Evolutionary conservation across 768 basidiomycete species (phyloP).

Genomic region (Piloderma croceum): DNA sequence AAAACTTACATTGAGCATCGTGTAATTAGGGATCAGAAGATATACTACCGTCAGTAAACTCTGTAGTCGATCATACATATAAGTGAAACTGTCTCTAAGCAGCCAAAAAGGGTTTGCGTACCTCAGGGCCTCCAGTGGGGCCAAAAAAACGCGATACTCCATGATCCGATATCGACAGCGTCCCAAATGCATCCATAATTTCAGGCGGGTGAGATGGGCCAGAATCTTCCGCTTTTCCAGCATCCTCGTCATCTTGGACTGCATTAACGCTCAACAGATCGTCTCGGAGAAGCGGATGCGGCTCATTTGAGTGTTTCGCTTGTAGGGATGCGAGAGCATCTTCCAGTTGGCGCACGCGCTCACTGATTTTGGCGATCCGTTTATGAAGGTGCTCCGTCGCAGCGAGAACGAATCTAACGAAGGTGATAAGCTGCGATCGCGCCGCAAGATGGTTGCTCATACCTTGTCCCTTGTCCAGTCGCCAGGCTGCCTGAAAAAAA

Average conservation of each 20-base stretch:
- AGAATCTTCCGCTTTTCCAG: constrained; percentile 17
- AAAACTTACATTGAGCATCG: neutral
- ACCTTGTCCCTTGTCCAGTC: constrained; percentile 77
- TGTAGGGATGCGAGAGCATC: constrained; percentile 53
- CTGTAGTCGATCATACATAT: too few relatives aligned
- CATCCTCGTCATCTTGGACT: constrained; percentile 19
- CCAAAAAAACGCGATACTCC: constrained; percentile 62
- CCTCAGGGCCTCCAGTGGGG: constrained; percentile 64
- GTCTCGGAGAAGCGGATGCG: constrained; percentile 56
- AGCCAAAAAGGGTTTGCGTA: too few relatives aligned
- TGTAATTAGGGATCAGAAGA: neutral
- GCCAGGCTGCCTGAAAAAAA: constrained; percentile 54
- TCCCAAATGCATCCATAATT: constrained; percentile 53
- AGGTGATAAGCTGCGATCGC: constrained; percentile 1
- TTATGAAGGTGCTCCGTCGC: constrained; percentile 63
- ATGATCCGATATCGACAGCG: constrained; percentile 53
- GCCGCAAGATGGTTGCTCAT: constrained; percentile 8
- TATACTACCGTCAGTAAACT: constrained; percentile 27
- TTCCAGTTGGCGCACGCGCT: constrained; percentile 54
- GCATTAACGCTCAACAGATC: constrained; percentile 37
- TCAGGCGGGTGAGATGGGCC: constrained; percentile 33
- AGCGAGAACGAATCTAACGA: constrained; percentile 48
- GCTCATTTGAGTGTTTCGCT: constrained; percentile 43
- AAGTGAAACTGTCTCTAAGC: too few relatives aligned
- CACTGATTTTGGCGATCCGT: constrained; percentile 46